A percentile compares a stretch with the other conserved stretches of the same genome.
Evolutionary conservation across 2,329 filamentous ascomycete genomes (phyloP).

Genomic region (Blumeria hordei): DNA sequence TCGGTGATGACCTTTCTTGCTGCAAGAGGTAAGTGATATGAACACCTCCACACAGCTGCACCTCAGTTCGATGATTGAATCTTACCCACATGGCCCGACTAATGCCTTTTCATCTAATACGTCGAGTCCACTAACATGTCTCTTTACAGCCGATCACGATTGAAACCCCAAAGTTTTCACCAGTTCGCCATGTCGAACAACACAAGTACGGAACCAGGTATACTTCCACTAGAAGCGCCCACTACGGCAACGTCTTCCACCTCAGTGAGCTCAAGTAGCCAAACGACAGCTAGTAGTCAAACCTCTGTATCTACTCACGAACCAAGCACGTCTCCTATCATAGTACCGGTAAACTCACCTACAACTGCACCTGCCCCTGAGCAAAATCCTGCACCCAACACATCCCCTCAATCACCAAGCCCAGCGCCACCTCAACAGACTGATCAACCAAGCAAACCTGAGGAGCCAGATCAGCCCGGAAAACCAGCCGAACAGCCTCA

Average conservation of each 20-base stretch:
- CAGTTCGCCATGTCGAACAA: slow-evolving; percentile 12
- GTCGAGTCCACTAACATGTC: slow-evolving; percentile 9
- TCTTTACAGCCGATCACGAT: slow-evolving; percentile 6
- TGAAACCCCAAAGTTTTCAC: neutral
- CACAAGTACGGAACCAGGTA: slow-evolving; percentile 9
- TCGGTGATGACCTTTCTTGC: too few species aligned
- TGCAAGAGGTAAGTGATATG: too few species aligned
- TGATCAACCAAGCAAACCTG: neutral
- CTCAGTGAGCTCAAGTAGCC: neutral
- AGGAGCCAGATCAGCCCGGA: neutral
- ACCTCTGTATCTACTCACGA: slow-evolving; percentile 4
- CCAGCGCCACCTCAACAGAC: neutral
- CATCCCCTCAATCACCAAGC: slow-evolving; percentile 4
- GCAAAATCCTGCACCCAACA: slow-evolving; percentile 9
- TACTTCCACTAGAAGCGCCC: slow-evolving; percentile 2
- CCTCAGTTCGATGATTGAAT: too few species aligned
- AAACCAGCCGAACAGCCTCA: neutral
- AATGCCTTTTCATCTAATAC: too few species aligned
- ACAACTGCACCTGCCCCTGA: slow-evolving; percentile 3
- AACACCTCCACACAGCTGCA: too few species aligned
- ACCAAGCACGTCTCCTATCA: slow-evolving; percentile 8
- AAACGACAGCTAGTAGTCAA: neutral
- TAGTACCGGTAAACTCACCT: slow-evolving; percentile 10
- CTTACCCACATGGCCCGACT: too few species aligned
- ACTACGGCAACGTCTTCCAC: slow-evolving; percentile 6